Evolutionary conservation across 805 yeast species (phyloP).

Genomic region (Tetrapisispora namnaoensis): DNA sequence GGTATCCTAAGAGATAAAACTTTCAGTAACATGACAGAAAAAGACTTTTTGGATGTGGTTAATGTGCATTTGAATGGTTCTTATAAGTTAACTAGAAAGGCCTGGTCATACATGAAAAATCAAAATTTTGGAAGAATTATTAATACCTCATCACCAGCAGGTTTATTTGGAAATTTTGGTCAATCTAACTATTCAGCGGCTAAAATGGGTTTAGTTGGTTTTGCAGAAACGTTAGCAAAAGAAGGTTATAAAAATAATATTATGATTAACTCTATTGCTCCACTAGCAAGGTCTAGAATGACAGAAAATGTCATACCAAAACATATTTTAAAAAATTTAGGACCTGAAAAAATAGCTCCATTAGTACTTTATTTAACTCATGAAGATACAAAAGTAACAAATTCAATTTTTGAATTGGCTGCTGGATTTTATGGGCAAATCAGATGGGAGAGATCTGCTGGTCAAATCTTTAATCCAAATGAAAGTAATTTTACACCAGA

Average conservation of each 20-base stretch:
- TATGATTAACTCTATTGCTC: constrained; percentile 79
- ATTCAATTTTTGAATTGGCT: constrained; percentile 83
- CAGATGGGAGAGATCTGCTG: constrained; percentile 90
- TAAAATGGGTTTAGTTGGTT: constrained; percentile 79
- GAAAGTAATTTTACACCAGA: constrained; percentile 66
- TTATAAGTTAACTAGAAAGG: constrained; percentile 72
- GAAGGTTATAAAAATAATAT: constrained; percentile 86
- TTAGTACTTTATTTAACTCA: constrained; percentile 73
- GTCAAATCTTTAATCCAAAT: constrained; percentile 70
- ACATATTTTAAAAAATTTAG: constrained; percentile 65
- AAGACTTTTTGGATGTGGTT: constrained; percentile 68
- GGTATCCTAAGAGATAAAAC: constrained; percentile 87
- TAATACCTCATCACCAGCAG: constrained; percentile 96
- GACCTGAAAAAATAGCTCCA: constrained; percentile 89
- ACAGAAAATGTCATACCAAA: constrained; percentile 85
- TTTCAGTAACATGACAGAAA: constrained; percentile 74
- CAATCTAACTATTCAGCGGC: constrained; percentile 95
- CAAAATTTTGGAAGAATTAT: constrained; percentile 84
- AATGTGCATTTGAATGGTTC: constrained; percentile 90
- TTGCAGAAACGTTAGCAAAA: constrained; percentile 89
- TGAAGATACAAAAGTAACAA: constrained; percentile 50
- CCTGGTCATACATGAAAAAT: constrained; percentile 81
- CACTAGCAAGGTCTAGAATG: constrained; percentile 93
- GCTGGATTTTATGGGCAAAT: constrained; percentile 89
- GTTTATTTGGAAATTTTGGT: constrained; percentile 93